Percentiles rank a stretch among this genome's conserved stretches.
Evolutionary conservation across 345 rosid species (phyloP).

Genomic region (Sisymbrium altissimum): DNA sequence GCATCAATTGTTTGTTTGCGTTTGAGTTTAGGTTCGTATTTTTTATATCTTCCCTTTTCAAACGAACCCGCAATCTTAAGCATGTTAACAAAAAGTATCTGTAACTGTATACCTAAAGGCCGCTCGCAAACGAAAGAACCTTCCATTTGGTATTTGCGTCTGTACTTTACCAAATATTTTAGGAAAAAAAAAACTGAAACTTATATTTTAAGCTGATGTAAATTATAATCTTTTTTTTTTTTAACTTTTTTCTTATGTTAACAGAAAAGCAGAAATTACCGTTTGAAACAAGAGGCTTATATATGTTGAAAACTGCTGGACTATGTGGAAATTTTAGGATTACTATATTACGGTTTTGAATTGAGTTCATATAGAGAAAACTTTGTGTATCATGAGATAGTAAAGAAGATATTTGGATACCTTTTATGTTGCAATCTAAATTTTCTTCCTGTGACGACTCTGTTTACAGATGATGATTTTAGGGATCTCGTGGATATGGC

Average conservation of each 20-base stretch:
- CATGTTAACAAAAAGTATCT: no score
- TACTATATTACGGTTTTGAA: not conserved
- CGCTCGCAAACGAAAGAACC: no score
- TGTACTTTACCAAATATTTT: not conserved
- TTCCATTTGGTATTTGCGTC: no score
- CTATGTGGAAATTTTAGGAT: not conserved
- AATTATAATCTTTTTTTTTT: no score
- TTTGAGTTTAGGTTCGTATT: not conserved
- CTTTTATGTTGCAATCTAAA: not conserved
- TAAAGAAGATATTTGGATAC: not conserved
- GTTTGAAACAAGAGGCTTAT: not conserved
- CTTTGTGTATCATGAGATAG: not conserved
- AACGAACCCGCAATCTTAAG: no score
- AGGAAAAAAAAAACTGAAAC: no score
- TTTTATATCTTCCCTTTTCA: no score
- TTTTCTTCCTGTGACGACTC: not conserved
- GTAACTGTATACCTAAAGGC: no score
- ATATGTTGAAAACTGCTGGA: not conserved
- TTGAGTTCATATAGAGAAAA: not conserved
- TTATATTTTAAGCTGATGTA: no score
- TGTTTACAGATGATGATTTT: conserved; percentile 79
- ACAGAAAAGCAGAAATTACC: not conserved
- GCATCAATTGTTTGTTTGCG: not conserved
- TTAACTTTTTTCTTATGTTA: no score
- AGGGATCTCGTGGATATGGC: conserved; percentile 76